Evolutionary conservation across 257 asterid genomes (phyloP), one percentile per base, ranked within the genome.

Genomic region (Penstemon barbatus): DNA sequence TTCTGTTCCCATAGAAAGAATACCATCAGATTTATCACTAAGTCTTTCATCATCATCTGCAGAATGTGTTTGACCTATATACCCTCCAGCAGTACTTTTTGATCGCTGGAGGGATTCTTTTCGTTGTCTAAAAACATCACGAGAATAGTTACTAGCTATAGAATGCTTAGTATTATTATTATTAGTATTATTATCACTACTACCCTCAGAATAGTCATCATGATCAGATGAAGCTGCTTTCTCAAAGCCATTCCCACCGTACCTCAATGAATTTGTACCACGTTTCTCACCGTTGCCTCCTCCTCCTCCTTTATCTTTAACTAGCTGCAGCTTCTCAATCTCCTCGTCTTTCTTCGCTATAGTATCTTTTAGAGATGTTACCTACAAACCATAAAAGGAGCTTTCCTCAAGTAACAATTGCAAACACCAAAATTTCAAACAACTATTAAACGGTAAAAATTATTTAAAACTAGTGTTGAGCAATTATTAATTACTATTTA

Each of bases 271-370:
- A 72, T 49, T 70, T 8, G 75, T 25, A 42, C 71, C 48, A 5
- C 75, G 70, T 67, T 69, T 76, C 72, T 73, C 85, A 42, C 61
- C 63, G 6, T 57, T 55, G 46, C 65, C 70, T 45, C 64, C 78
- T 58, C 64, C 78, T 58, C 49, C 70, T 74, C 81, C 83, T 4
- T 75, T 66, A 75, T 80, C 91, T 77, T 81, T 84, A 61, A 65
- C 73, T 57, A 59, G 54, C 75, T 87, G 95, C 77, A 90, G 71
- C 73, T 82, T 75, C 79, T 84, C 97, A 43, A 87, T 79, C 84
- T 89, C 91, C 74, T 89, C 97, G 48, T 94, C 96, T 77, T 86
- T 94, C 89, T 83, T 86, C 0, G 95, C 96, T 57, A 94, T 80
- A 9, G 88, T 74, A 71, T 94, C 96, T 74, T 89, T 94, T 56